Evolutionary conservation across 2,329 filamentous ascomycete species (phyloP).

Genomic region (Ceratocystis lukuohia): DNA sequence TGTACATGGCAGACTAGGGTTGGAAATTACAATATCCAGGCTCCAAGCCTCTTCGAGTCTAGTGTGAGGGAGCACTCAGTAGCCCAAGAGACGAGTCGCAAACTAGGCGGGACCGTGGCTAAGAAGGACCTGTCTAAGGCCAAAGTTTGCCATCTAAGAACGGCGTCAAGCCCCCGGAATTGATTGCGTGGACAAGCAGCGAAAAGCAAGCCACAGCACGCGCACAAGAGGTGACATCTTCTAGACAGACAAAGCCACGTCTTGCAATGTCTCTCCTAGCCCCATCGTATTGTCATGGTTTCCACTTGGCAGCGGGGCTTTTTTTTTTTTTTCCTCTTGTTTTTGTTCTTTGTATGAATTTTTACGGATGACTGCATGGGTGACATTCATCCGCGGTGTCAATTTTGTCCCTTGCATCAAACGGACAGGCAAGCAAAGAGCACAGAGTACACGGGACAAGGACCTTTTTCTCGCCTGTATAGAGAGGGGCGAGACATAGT

Average conservation of each 20-base stretch:
- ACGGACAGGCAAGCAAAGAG: neutral
- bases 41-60: neutral
- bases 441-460: neutral
- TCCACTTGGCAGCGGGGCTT: neutral
- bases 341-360: neutral
- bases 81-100: neutral
- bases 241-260: neutral
- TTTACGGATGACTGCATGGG: neutral
- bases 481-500: neutral
- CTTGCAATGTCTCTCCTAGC: neutral
- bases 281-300: conserved; percentile 6
- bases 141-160: neutral
- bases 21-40: neutral
- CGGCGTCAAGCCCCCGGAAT: neutral
- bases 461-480: neutral
- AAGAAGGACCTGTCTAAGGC: neutral
- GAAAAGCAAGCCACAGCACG: neutral
- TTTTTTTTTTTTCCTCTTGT: neutral
- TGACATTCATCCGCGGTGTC: neutral
- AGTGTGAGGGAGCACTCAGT: neutral
- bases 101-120: neutral
- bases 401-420: neutral
- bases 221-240: neutral
- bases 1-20: neutral
- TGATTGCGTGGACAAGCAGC: neutral